These are phyloP conservation scores for Pulicaria dysenterica DNA, from an alignment of 129 eudicot species.

Conservation along the genomic window DNA sequence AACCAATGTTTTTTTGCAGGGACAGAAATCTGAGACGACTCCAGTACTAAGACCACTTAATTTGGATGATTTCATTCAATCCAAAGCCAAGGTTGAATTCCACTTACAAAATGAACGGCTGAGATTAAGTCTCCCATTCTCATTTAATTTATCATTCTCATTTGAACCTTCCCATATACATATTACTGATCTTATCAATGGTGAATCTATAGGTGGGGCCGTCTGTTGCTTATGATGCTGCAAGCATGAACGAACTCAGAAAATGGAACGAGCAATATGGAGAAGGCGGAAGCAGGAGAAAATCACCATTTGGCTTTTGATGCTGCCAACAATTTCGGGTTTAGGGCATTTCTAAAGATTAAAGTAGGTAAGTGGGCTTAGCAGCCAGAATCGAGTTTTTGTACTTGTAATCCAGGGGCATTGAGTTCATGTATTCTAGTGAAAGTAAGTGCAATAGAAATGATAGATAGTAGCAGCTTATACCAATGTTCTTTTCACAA, in stretches of 20 bases:
- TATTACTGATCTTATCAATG: not conserved
- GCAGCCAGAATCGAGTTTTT: conserved; percentile 18
- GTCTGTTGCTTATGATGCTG: conserved; percentile 86
- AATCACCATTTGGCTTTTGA: conserved; percentile 83
- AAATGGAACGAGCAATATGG: conserved; percentile 99
- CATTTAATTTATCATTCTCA: too few relatives aligned
- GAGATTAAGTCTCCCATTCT: too few relatives aligned
- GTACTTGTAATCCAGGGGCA: conserved; percentile 17
- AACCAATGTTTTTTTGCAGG: conserved; percentile 46
- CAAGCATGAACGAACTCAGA: conserved; percentile 92
- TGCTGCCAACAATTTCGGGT: conserved; percentile 15
- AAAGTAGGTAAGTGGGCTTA: conserved; percentile 23
- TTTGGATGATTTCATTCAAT: conserved; percentile 81
- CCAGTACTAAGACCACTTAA: conserved; percentile 66
- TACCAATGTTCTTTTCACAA: not conserved
- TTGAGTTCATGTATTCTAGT: conserved; percentile 20
- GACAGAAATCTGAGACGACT: conserved; percentile 32
- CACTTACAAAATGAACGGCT: too few relatives aligned
- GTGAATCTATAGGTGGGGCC: conserved; percentile 72
- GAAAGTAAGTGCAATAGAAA: conserved; percentile 14
- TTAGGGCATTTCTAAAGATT: conserved; percentile 28
- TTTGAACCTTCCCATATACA: too few relatives aligned
- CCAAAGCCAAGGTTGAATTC: conserved; percentile 85
- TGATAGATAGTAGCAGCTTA: conserved; percentile 27
- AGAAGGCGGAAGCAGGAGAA: conserved; percentile 94